Conservation (phyloP, 2,329 filamentous ascomycete species). For the Trichoderma afroharzianum region DNA sequence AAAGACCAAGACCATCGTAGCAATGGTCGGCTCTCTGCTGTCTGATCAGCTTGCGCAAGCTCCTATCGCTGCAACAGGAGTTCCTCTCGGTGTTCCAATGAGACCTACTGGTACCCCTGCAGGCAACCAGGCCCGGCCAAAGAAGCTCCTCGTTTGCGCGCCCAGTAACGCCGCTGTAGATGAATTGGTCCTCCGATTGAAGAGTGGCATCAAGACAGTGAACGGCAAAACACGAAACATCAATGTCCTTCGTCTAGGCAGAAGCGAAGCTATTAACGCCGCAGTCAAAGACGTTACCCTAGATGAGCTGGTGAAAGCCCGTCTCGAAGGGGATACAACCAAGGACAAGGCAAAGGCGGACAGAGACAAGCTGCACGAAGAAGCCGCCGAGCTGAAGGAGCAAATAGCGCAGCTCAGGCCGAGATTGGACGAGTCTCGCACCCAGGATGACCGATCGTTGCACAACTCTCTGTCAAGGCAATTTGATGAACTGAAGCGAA, state of each 20-base stretch:
- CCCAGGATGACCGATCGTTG: constrained; percentile 45
- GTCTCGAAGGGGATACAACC: constrained; percentile 59
- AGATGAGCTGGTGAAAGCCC: constrained; percentile 81
- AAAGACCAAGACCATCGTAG: constrained; percentile 97
- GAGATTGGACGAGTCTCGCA: constrained; percentile 65
- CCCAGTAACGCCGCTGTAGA: constrained; percentile 98
- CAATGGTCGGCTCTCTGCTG: constrained; percentile 83
- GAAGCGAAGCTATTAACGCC: constrained; percentile 87
- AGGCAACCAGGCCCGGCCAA: constrained; percentile 41
- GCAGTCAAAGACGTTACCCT: constrained; percentile 88
- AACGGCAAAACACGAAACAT: constrained; percentile 71
- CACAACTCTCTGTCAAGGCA: constrained; percentile 65
- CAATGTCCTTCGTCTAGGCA: constrained; percentile 83
- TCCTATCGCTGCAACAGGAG: constrained; percentile 29
- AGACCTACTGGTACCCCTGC: constrained; percentile 26
- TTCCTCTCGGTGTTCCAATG: constrained; percentile 30
- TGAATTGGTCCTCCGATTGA: constrained; percentile 89
- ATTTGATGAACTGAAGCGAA: constrained; percentile 73
- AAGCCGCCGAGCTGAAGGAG: constrained; percentile 69
- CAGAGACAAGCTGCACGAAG: constrained; percentile 58
- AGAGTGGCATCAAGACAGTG: constrained; percentile 75
- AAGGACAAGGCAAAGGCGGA: constrained; percentile 54
- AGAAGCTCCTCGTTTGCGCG: constrained; percentile 94
- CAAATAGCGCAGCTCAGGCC: constrained; percentile 68
- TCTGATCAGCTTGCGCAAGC: constrained; percentile 36